These are phyloP conservation scores for Monilinia vaccinii-corymbosi DNA, from an alignment of 2,329 filamentous ascomycete species.

Conservation along the genomic window DNA sequence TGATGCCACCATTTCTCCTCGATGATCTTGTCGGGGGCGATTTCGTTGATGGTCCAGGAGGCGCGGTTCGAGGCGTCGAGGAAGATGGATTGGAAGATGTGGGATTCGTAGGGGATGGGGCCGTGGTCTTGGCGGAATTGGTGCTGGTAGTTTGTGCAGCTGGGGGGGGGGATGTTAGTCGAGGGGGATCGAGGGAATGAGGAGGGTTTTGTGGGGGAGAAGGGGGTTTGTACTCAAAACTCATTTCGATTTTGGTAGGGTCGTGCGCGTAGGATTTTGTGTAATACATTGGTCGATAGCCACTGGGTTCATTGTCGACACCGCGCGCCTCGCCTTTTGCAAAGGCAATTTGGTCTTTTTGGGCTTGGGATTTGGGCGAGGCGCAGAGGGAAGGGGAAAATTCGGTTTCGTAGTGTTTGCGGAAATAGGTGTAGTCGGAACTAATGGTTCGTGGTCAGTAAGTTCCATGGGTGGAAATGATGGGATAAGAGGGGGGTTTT, in stretches of 20 bases:
- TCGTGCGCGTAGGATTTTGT: slow-evolving; percentile 51
- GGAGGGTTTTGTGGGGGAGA: too few species aligned
- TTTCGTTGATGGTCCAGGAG: slow-evolving; percentile 51
- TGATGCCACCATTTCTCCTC: slow-evolving; percentile 58
- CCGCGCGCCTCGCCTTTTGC: slow-evolving; percentile 38
- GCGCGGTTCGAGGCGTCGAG: slow-evolving; percentile 48
- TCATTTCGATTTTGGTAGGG: slow-evolving; percentile 55
- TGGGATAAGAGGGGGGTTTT: not conserved
- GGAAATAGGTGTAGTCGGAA: slow-evolving; percentile 55
- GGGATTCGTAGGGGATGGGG: not conserved
- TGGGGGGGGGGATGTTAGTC: not conserved
- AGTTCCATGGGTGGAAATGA: too few species aligned
- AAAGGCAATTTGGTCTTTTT: slow-evolving; percentile 34
- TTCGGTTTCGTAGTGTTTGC: slow-evolving; percentile 56
- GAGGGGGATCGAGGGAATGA: too few species aligned
- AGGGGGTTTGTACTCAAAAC: slow-evolving; percentile 43
- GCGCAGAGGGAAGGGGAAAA: slow-evolving; percentile 44
- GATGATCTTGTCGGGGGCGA: slow-evolving; percentile 51
- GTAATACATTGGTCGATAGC: slow-evolving; percentile 56
- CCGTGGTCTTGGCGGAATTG: slow-evolving; percentile 45
- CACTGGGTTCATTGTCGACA: slow-evolving; percentile 42
- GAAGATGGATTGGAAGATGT: slow-evolving; percentile 46
- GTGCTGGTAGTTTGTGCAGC: slow-evolving; percentile 63
- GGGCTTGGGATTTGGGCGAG: slow-evolving; percentile 35
- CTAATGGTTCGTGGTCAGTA: not conserved